A percentile compares a stretch with the other conserved stretches of the same genome.
phyloP scores from a whole-genome alignment of 192 early-diverging fungal genomes.

The Coemansia sp. region DNA sequence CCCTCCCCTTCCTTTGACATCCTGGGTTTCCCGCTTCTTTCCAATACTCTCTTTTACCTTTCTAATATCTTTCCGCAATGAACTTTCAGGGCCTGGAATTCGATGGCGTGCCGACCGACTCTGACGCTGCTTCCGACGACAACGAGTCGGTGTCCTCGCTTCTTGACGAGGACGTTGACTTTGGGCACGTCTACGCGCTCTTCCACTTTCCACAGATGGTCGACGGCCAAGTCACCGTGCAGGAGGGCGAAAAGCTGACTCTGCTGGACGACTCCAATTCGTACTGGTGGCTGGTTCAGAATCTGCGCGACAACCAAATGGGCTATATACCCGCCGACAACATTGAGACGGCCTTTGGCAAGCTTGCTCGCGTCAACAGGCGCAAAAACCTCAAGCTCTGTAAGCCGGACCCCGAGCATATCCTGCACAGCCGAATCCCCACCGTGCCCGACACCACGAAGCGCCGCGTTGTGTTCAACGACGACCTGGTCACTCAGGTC shows the following conservation, averaged over 20 bases:
- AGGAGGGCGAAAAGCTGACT: slow-evolving; percentile 68
- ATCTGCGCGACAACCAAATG: slow-evolving; percentile 59
- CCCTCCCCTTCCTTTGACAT: neutral
- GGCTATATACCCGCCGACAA: slow-evolving; percentile 82
- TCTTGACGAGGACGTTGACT: slow-evolving; percentile 60
- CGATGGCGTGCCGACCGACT: slow-evolving; percentile 44
- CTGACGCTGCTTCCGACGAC: slow-evolving; percentile 32
- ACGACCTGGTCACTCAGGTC: slow-evolving; percentile 39
- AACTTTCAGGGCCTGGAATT: slow-evolving; percentile 52
- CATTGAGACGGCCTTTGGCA: slow-evolving; percentile 61
- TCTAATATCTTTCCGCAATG: slow-evolving; percentile 12
- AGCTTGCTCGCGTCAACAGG: slow-evolving; percentile 68
- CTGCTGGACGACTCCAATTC: slow-evolving; percentile 75
- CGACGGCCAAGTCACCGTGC: slow-evolving; percentile 73
- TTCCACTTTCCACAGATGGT: slow-evolving; percentile 75
- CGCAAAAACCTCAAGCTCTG: slow-evolving; percentile 59
- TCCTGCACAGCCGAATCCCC: slow-evolving; percentile 19
- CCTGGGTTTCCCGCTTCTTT: neutral
- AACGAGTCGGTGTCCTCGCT: slow-evolving; percentile 40
- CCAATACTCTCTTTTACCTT: neutral
- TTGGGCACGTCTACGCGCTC: slow-evolving; percentile 64
- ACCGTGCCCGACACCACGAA: slow-evolving; percentile 20
- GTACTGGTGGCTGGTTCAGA: slow-evolving; percentile 71
- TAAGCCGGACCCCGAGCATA: slow-evolving; percentile 42
- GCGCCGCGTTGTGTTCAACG: slow-evolving; percentile 36